Base-by-base conservation (phyloP, 768 basidiomycete species). In the Baorangia bicolor region DNA sequence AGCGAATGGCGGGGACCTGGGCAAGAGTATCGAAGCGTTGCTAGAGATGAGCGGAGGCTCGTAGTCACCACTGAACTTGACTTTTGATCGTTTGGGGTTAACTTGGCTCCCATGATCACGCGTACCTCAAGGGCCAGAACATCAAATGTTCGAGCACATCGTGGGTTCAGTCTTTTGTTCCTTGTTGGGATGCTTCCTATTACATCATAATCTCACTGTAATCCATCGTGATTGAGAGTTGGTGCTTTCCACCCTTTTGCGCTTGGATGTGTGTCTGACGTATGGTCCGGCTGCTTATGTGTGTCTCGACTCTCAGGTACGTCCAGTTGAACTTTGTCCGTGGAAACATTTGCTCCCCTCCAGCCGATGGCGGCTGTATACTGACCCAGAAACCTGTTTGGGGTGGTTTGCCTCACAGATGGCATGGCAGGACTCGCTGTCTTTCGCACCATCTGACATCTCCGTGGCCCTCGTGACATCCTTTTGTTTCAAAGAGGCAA, bases 1-100 rank as follows among this genome's bases (percentile, higher is more conserved):
- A 68, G 92, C 91, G 42, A 93, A 93, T 63, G 83, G 82, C 9
- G 90, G 92, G 20, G 93, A 97, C 74, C 67, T 97, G 54, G 94
- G 93, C 39, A 84, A 82, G 79, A 94, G 92, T 67, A 94, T 96
- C 63, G 94, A 96, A 66, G 83, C 79, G 46, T 68, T 94, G 57
- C 73, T 94, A 66, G 92, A 94, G 74, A 90, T 93, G 79, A 74
- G 74, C 42, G 73, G 73, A 40, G 69, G 66, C 5, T 60, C 64
- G 23, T 70, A 52, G 46, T 28, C 25, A 38, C 30, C 16, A n/a
- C 31, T 28, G 10, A 56, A 8, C 21, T 10, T 3, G 33, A n/a
- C 28, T 5, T 8, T 41, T 40, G 38, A 34, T 33, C 7, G 16
- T 27, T 14, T 27, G 25, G 18, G 20, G 46, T 21, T 51, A 11